Evolutionary conservation across 129 eudicot species (phyloP).

Genomic region (Logfia minima): DNA sequence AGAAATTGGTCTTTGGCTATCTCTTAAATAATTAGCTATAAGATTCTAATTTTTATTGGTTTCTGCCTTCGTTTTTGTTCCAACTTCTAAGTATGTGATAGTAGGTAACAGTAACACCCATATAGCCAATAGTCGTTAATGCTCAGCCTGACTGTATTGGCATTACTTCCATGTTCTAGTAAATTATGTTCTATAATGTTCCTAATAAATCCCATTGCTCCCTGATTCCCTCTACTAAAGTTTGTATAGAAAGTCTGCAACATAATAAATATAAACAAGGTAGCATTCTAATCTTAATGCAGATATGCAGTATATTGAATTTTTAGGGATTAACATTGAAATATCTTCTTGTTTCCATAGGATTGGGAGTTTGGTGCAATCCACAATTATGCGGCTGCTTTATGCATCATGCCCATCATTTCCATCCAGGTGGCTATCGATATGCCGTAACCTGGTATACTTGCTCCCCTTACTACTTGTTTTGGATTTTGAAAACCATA

Average conservation of each 20-base stretch:
- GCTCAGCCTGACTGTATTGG: background rate
- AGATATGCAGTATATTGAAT: conserved; percentile 9
- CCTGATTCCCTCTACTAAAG: conserved; percentile 11
- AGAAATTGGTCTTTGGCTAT: too few relatives aligned
- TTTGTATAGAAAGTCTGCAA: background rate
- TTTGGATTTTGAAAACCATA: conserved; percentile 17
- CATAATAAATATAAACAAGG: conserved; percentile 1
- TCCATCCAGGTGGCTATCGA: conserved; percentile 91
- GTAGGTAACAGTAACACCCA: background rate
- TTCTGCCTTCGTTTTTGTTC: too few relatives aligned
- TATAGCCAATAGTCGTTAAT: conserved; percentile 1
- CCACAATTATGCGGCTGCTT: conserved; percentile 77
- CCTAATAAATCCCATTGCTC: conserved; percentile 3
- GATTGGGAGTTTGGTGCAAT: conserved; percentile 79
- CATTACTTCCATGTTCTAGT: background rate
- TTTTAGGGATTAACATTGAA: conserved; percentile 10
- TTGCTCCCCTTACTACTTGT: conserved; percentile 13
- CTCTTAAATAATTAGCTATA: too few relatives aligned
- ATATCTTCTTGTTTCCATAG: conserved; percentile 36
- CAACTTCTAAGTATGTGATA: background rate
- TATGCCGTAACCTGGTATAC: conserved; percentile 83
- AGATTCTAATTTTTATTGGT: too few relatives aligned
- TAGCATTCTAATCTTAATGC: conserved; percentile 15
- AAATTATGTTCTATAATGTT: conserved; percentile 20
- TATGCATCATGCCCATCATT: conserved; percentile 86